Base-by-base conservation (phyloP, 2,329 filamentous ascomycete species). In the Ceratocystis colombiana region DNA sequence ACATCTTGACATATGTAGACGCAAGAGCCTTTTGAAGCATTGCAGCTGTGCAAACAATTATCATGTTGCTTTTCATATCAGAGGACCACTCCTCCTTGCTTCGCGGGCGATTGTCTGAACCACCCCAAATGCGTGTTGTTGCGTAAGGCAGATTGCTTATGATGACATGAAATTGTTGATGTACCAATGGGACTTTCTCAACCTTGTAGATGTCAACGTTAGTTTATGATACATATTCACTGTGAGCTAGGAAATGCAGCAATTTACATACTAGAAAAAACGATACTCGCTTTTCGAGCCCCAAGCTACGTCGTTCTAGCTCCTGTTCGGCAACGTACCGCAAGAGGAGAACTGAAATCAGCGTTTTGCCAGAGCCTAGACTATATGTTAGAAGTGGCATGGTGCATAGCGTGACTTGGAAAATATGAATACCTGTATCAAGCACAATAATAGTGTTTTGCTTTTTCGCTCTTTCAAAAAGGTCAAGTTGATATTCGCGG, bases 361-460 rank as follows among this genome's bases (percentile, higher is more conserved):
- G 79, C 0, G 94, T 99, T 76, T 99, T 99, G 1, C 94, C 94
- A 2, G 90, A 91, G 12, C 94, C 88, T 87, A 67, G 0, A 17
- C 17, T 8, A 63, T 2, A 57, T 10, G n/a, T 59, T 63, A 22
- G 50, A n/a, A 30, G 70, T 63, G 71, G 71, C 57, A 22, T n/a
- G 68, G 8, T 67, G 61, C 44, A n/a, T 20, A 7, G 30, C 30
- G 28, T 17, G 6, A 12, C 15, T 30, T 25, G 8, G 17, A 45
- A 17, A 4, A 10, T 25, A 7, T n/a, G 12, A 8, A 46, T 7
- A 63, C 85, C 90, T n/a, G 93, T 96, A 72, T 95, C 91, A 0
- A 97, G 81, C 0, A 99, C 94, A 0, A 94, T 92, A 70, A 99
- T 96, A 6, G 87, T 88, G 72, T 99, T 99, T 70, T 87, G 83